Percentiles rank a stretch among this genome's conserved stretches.
Evolutionary conservation across 345 rosid genomes (phyloP).

Genomic region (Eucalyptus polybractea): DNA sequence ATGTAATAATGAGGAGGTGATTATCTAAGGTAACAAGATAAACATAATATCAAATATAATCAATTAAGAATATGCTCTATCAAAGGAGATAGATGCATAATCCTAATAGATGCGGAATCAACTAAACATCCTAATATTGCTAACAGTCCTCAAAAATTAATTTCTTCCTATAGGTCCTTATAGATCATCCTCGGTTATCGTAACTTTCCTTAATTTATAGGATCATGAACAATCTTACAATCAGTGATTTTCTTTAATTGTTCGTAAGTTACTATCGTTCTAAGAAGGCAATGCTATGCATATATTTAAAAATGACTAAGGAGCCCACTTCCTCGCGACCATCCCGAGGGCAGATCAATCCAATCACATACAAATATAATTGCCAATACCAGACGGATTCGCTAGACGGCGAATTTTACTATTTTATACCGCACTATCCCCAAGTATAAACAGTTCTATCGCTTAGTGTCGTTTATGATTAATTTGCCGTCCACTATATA

Average conservation of each 20-base stretch:
- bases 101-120: no score
- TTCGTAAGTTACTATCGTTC: not conserved
- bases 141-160: rapidly evolving
- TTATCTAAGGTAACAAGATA: no score
- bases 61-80: no score
- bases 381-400: not conserved
- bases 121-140: no score
- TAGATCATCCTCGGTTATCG: rapidly evolving
- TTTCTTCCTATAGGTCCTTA: not conserved
- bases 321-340: not conserved
- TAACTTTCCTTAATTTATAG: not conserved
- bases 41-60: no score
- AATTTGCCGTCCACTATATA: not conserved
- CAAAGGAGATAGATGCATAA: rapidly evolving
- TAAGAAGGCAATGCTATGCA: rapidly evolving
- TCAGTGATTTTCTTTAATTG: rapidly evolving
- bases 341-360: not conserved
- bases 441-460: rapidly evolving
- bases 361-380: rapidly evolving
- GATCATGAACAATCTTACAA: rapidly evolving
- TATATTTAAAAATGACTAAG: rapidly evolving
- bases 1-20: no score
- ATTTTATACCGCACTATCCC: not conserved
- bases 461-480: not conserved
- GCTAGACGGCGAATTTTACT: rapidly evolving